A percentile compares a stretch with the other conserved stretches of the same genome.
These are phyloP conservation scores for Oxytropis ochrocephala DNA, from an alignment of 306 rosid species.

Conservation along the genomic window DNA sequence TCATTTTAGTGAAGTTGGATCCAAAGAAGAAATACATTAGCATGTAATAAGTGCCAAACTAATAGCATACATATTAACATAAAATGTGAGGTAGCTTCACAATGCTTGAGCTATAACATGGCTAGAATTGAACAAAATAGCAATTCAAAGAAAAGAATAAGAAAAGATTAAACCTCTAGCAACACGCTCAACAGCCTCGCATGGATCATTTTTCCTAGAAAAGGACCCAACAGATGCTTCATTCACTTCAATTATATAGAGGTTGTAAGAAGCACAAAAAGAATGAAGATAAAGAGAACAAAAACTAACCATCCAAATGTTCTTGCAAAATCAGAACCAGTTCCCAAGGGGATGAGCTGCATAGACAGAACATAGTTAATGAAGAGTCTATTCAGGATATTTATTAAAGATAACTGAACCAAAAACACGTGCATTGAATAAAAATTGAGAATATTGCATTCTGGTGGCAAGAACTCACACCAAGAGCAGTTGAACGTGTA, in stretches of 20 bases:
- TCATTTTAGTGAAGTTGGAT: neutral
- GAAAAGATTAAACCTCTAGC: conserved; percentile 46
- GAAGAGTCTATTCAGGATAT: conserved; percentile 18
- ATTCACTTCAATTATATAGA: conserved; percentile 21
- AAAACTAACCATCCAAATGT: conserved; percentile 70
- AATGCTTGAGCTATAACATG: neutral
- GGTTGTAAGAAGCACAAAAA: neutral
- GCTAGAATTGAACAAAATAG: neutral
- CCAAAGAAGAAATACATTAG: conserved; percentile 26
- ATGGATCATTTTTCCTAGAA: conserved; percentile 78
- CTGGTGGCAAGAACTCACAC: conserved; percentile 55
- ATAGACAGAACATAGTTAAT: conserved; percentile 29
- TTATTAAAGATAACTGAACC: conserved; percentile 11
- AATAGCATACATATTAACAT: neutral
- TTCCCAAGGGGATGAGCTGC: conserved; percentile 93
- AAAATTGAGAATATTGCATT: conserved; percentile 5
- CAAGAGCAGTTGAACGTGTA: conserved; percentile 78
- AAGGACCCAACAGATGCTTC: conserved; percentile 12
- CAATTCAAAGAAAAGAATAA: neutral
- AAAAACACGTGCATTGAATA: neutral
- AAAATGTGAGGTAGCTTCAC: neutral
- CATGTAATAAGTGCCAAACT: conserved; percentile 12
- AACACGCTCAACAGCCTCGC: conserved; percentile 76
- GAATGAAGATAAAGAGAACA: conserved; percentile 1
- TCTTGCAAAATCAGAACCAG: conserved; percentile 93